phyloP scores from a whole-genome alignment of 768 basidiomycete species.

The Infundibulicybe gibba region DNA sequence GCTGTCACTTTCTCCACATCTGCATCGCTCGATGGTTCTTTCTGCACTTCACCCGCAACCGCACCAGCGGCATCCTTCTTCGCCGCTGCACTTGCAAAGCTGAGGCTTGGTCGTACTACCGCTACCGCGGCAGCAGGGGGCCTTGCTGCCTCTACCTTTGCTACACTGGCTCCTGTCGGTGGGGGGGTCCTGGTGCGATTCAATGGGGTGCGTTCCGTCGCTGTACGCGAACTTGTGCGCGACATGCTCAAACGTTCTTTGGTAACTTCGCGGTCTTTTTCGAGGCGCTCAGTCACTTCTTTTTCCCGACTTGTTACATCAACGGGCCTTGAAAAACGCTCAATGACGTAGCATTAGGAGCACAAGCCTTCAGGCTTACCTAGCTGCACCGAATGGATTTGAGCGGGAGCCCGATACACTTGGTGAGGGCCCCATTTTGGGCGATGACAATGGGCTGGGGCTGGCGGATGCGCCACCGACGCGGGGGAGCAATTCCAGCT shows the following conservation, averaged over 20 bases:
- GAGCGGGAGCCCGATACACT: conserved; percentile 36
- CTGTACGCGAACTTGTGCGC: conserved; percentile 46
- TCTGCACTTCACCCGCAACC: conserved; percentile 9
- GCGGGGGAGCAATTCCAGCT: conserved; percentile 84
- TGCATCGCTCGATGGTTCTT: conserved; percentile 10
- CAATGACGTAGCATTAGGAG: conserved; percentile 4
- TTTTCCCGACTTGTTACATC: conserved; percentile 78
- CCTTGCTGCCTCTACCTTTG: too few species aligned
- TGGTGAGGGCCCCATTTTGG: conserved; percentile 56
- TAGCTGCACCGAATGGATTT: conserved; percentile 88
- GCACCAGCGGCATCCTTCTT: conserved; percentile 33
- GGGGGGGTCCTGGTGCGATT: conserved; percentile 28
- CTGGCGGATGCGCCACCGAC: conserved; percentile 61
- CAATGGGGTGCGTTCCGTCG: conserved; percentile 40
- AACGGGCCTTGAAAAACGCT: conserved; percentile 58
- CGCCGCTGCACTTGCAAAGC: conserved; percentile 78
- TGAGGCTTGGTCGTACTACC: conserved; percentile 67
- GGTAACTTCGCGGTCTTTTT: conserved; percentile 59
- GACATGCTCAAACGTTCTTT: conserved; percentile 52
- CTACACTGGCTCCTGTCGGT: conserved; percentile 15
- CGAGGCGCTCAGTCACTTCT: conserved; percentile 67
- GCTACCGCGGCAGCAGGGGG: conserved; percentile 20
- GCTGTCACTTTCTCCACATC: conserved; percentile 14
- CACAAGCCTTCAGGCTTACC: conserved; percentile 33
- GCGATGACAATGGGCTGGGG: conserved; percentile 77